A percentile compares a stretch with the other conserved stretches of the same genome.
Conservation (phyloP, 257 asterid species). For the Ajuga chamaepitys region DNA sequence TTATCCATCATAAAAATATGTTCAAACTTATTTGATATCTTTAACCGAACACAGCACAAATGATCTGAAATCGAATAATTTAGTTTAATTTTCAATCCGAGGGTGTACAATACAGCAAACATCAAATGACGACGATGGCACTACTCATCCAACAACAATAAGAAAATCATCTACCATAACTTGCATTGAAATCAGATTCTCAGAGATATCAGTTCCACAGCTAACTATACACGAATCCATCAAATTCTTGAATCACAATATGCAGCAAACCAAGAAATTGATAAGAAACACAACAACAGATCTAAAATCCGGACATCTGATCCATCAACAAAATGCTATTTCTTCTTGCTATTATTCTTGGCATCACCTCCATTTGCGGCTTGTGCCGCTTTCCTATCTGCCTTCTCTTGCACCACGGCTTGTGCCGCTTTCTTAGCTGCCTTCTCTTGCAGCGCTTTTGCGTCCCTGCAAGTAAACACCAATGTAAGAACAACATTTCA, state of each 20-base stretch:
- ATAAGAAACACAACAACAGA: constrained; percentile 3
- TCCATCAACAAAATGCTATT: constrained; percentile 21
- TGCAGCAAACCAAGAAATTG: not conserved
- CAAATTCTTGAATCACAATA: constrained; percentile 8
- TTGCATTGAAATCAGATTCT: constrained; percentile 24
- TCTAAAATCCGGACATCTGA: constrained; percentile 12
- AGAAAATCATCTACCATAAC: too few species aligned
- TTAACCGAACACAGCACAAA: too few species aligned
- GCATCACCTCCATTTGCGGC: constrained; percentile 12
- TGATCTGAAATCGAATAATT: too few species aligned
- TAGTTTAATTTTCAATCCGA: too few species aligned
- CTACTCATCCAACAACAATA: too few species aligned
- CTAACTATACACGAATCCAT: constrained; percentile 7
- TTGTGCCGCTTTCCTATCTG: constrained; percentile 47
- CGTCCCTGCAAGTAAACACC: constrained; percentile 44
- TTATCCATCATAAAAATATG: too few species aligned
- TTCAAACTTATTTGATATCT: too few species aligned
- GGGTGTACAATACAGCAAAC: too few species aligned
- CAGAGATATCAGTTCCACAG: constrained; percentile 4
- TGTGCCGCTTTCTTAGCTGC: constrained; percentile 56
- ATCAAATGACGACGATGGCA: too few species aligned
- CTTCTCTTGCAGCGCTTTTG: constrained; percentile 78
- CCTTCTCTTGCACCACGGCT: constrained; percentile 24
- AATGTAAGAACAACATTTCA: not conserved
- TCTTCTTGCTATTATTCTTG: constrained; percentile 33